Evolutionary conservation across 192 early-diverging fungal genomes (phyloP).

Genomic region (Coemansia sp.): DNA sequence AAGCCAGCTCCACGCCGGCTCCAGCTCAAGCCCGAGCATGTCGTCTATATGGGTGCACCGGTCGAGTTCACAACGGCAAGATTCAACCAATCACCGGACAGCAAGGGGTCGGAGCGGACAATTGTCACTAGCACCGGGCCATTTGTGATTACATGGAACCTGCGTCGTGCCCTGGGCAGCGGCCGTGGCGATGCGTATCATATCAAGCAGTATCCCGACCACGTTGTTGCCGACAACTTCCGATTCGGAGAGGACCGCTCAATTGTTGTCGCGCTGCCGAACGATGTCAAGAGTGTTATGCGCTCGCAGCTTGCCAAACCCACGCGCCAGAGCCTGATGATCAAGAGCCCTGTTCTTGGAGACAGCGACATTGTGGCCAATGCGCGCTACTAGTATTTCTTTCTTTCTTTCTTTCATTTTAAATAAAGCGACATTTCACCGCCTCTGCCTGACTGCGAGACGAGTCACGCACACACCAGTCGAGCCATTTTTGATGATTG

Average conservation of each 20-base stretch:
- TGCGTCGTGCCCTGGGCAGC: constrained; percentile 74
- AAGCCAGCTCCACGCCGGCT: constrained; percentile 71
- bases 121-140: constrained; percentile 91
- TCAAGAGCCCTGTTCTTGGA: constrained; percentile 2
- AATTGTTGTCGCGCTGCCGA: constrained; percentile 83
- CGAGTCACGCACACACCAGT: constrained; percentile 2
- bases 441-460: no score
- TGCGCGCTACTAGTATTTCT: no score
- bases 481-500: background rate
- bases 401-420: no score
- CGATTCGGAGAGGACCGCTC: constrained; percentile 73
- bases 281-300: constrained; percentile 69
- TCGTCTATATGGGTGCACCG: constrained; percentile 69
- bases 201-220: constrained; percentile 81
- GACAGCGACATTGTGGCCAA: background rate
- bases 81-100: constrained; percentile 78
- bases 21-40: constrained; percentile 84
- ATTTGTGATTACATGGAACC: constrained; percentile 91
- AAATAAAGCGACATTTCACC: no score
- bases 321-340: constrained; percentile 46
- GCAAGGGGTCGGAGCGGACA: constrained; percentile 59
- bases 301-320: constrained; percentile 62
- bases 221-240: constrained; percentile 91
- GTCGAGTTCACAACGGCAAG: constrained; percentile 82
- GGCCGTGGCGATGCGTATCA: constrained; percentile 74